Base-by-base conservation (phyloP, 495 filamentous ascomycete species). In the Wilcoxina mikolae region DNA sequence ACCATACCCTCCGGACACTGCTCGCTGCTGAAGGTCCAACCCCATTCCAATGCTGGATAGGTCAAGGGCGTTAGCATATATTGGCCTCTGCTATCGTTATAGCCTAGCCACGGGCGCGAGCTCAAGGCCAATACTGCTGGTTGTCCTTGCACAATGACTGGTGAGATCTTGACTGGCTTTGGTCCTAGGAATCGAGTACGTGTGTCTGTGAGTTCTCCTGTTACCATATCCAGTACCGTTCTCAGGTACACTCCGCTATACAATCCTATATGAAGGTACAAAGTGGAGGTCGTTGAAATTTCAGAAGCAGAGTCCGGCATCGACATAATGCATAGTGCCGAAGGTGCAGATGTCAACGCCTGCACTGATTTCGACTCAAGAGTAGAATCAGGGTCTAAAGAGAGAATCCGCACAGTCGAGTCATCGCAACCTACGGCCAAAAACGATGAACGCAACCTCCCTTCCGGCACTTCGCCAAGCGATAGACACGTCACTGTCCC, bases 381-480 rank as follows among this genome's bases (percentile, higher is more conserved):
- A 0, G 85, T 93, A 0, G 83, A 82, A 58, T 95, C 89, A 0
- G 88, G 87, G 62, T 93, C 88, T 49, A 95, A 72, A 60, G 83
- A 90, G 44, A 94, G 74, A 44, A 99, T 87, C 39, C 93, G 81
- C 38, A 99, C 87, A 1, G 93, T 94, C 28, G 85, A 87, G 65
- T 99, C 93, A 64, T 95, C 89, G 66, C 89, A 95, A 10, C 93
- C 93, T 50, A 99, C 93, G 53, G 93, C 93, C 38, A 96, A 71
- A 70, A 90, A 96, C 2, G 84, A 82, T 61, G 85, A 90, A 58
- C 91, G 74, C 42, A 87, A 70, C 18, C 86, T 78, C 23, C 93
- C 93, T 68, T 91, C 84, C 0, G 90, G 89, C 17, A 96, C 88
- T 44, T 87, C 82, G n/a, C 89, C 93, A 54, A 99, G 73, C 64